Evolutionary conservation across 805 yeast genomes (phyloP).

Genomic region (Phaffomyces antillensis): DNA sequence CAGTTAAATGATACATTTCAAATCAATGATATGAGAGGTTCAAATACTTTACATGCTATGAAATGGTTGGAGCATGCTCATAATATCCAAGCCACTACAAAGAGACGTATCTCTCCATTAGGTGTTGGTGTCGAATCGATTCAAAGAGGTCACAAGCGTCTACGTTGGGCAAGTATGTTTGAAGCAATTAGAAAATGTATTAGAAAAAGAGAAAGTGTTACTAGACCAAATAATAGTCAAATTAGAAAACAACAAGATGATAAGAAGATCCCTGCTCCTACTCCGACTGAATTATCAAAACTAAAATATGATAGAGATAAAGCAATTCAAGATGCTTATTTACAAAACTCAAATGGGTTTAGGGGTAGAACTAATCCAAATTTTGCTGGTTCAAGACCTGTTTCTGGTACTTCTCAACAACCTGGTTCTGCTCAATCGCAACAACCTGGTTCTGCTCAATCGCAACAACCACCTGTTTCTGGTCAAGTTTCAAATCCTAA

Average conservation of each 20-base stretch:
- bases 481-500: background rate
- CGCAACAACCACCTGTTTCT: constrained; percentile 17
- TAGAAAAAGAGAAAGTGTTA: constrained; percentile 78
- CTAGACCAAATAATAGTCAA: constrained; percentile 46
- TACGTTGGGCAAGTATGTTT: constrained; percentile 96
- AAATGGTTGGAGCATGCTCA: constrained; percentile 91
- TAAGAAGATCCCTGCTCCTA: constrained; percentile 47
- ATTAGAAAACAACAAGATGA: constrained; percentile 34
- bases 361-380: constrained; percentile 8
- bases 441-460: constrained; percentile 8
- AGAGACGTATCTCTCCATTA: constrained; percentile 81
- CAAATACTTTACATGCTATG: constrained; percentile 75
- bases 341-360: constrained; percentile 30
- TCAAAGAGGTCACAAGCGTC: constrained; percentile 84
- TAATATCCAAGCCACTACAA: constrained; percentile 80
- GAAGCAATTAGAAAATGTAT: constrained; percentile 89
- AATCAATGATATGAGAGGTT: constrained; percentile 80
- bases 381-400: constrained; percentile 4
- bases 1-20: constrained; percentile 88
- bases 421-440: constrained; percentile 16
- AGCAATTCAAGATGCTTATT: constrained; percentile 69
- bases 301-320: constrained; percentile 83
- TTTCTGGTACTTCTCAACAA: constrained; percentile 2
- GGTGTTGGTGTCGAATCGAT: constrained; percentile 92
- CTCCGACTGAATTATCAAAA: constrained; percentile 79